These are phyloP conservation scores for Kwoniella sp. DNA, from an alignment of 768 basidiomycete genomes.

Conservation along the genomic window DNA sequence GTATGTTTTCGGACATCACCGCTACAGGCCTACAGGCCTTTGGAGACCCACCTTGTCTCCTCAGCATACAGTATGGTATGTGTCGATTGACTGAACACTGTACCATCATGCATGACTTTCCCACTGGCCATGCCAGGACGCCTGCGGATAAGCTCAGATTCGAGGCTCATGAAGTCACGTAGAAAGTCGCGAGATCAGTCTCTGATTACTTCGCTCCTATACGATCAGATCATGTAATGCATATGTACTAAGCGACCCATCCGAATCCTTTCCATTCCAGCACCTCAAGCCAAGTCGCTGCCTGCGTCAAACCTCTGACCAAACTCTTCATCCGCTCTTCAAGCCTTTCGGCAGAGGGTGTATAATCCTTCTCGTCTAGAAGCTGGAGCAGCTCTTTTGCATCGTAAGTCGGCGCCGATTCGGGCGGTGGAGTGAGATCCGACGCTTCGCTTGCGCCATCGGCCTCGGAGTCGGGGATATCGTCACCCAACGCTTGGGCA, in stretches of 20 bases:
- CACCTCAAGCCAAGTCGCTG: conserved; percentile 39
- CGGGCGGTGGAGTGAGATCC: conserved; percentile 13
- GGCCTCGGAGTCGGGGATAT: not conserved
- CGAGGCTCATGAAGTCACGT: too few species aligned
- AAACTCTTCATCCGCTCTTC: conserved; percentile 30
- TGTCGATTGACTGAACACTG: too few species aligned
- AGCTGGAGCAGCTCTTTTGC: conserved; percentile 21
- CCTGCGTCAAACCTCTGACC: conserved; percentile 20
- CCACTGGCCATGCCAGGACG: too few species aligned
- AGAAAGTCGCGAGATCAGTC: too few species aligned
- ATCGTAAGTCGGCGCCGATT: not conserved
- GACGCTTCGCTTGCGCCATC: conserved; percentile 16
- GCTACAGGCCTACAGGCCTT: too few species aligned
- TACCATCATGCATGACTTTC: too few species aligned
- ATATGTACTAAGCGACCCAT: conserved; percentile 18
- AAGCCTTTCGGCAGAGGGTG: conserved; percentile 16
- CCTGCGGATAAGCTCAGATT: too few species aligned
- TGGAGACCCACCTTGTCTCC: too few species aligned
- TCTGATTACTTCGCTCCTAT: too few species aligned
- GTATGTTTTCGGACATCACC: too few species aligned
- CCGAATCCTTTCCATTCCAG: conserved; percentile 40
- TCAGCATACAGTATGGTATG: too few species aligned
- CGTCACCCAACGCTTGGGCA: conserved; percentile 3
- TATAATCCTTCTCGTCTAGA: conserved; percentile 21
- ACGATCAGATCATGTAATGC: too few species aligned